Conservation (phyloP, 805 yeast species). For the Candida namnaoensis region DNA sequence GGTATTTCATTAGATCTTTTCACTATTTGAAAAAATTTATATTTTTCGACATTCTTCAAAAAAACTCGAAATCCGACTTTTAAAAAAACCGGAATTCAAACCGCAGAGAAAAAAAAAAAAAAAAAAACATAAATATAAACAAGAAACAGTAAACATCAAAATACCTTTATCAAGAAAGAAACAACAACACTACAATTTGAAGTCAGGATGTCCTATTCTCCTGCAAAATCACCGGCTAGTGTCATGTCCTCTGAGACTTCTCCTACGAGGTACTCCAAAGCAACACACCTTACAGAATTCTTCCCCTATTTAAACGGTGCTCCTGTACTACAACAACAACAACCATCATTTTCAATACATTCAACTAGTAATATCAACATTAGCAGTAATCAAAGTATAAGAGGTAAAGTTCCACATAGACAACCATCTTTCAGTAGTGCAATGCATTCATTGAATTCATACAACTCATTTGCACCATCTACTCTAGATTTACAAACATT, state of each 20-base stretch:
- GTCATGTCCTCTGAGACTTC: slow-evolving; percentile 3
- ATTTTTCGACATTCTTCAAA: too few species aligned
- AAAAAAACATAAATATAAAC: too few species aligned
- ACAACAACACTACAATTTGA: too few species aligned
- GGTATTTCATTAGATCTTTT: too few species aligned
- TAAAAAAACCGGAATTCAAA: too few species aligned
- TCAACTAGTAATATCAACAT: background rate
- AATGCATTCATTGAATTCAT: slow-evolving; percentile 8
- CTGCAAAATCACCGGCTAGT: background rate
- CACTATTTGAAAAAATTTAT: too few species aligned
- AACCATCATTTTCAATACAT: background rate
- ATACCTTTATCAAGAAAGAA: too few species aligned
- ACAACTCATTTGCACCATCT: slow-evolving; percentile 22
- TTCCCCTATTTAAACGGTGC: slow-evolving; percentile 22
- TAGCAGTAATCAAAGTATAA: background rate
- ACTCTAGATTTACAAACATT: slow-evolving; percentile 52
- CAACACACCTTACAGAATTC: slow-evolving; percentile 18
- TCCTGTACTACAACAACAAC: slow-evolving; percentile 7
- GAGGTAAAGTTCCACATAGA: background rate
- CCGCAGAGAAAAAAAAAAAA: too few species aligned
- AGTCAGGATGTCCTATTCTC: background rate
- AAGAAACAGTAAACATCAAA: too few species aligned
- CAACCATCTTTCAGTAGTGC: background rate
- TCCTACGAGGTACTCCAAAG: slow-evolving; percentile 14
- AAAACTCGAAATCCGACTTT: too few species aligned